Evolutionary conservation across 768 basidiomycete genomes (phyloP), one percentile per base, ranked within the genome.

Genomic region (Tricholoma saponaceum): DNA sequence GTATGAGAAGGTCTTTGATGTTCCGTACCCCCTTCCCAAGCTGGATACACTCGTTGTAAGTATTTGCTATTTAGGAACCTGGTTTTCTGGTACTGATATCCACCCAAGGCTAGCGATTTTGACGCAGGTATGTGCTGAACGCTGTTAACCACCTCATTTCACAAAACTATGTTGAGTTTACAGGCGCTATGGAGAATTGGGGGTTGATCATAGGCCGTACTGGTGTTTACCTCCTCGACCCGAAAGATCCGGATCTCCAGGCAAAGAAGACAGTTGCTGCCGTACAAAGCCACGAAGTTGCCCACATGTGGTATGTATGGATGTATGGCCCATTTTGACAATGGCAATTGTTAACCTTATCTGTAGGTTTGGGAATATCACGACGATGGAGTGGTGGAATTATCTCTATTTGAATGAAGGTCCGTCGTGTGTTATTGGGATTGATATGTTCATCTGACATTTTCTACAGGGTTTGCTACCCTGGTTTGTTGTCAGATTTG

Each of bases 351-450:
- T 50, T 53, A 47, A 57, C 20, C 10, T 22, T 13, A 4, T 18
- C 20, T 53, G 26, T 60, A 78, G 91, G 92, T 96, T 95, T 64
- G 95, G 94, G 23, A 87, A 96, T 68, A 89, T 97, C 65, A 88
- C 91, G 4, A 96, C 93, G 0, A 95, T 95, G 93, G 83, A 84
- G 64, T 93, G 92, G 91, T 94, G 91, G 90, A 84, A 90, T 58
- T 86, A 90, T 69, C 78, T 92, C 52, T 90, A 90, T 69, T 73
- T 91, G 55, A 91, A 90, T 60, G 89, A 91, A 81, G 87, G 85
- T 82, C 53, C 28, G 71, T 57, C 7, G 28, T 22, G 28, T 18
- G 7, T 9, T 18, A 9, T 28, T 50, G 26, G 3, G 16, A 18
- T n/a, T 3, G 16, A 50, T 50, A 10, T 14, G 6, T 30, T 28